Base-by-base conservation (phyloP, 176 grass and related monocot genomes). In the Tuctoria greenei region DNA sequence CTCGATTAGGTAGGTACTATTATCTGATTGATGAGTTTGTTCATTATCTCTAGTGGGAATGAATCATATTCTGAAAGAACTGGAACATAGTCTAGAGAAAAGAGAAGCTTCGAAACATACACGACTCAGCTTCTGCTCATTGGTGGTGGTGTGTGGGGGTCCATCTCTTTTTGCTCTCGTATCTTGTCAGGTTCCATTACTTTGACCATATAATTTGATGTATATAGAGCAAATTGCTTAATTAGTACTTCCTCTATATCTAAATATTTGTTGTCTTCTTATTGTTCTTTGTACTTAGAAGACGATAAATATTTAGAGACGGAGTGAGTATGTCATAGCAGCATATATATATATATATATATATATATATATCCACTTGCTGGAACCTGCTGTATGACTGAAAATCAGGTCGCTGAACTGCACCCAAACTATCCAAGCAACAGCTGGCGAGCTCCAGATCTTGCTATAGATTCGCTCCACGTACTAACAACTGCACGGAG, bases 391-490 rank as follows among this genome's bases (percentile, higher is more conserved):
- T 41, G n/a, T 54, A 54, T 74, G 61, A 25, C 74, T 80, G 83
- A 54, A 64, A 61, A 39, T 35, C 43, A 43, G 77, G 63, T 69
- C 76, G 70, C 54, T 75, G 77, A 80, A 31, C 83, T 62, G 70
- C 70, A 86, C 35, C 57, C 64, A 41, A 73, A 25, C 69, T 67
- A 63, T 83, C 39, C n/a, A 41, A 39, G 10, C 64, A 12, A 26
- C 6, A 6, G 34, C 9, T 9, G 43, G 26, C 27, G 57, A 69
- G 34, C 40, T 15, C 78, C 59, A 66, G 27, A 38, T 52, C 11
- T 21, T 20, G 17, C 50, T 8, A 58, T 61, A 68, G 71, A 69
- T 61, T 68, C 54, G 15, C 60, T 66, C 45, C 15, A 40, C 1
- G 28, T 35, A 27, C 51, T 10, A 74, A 82, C 69, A 66, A 70